phyloP scores from a whole-genome alignment of 2,329 filamentous ascomycete species.

The Calonectria naviculata region DNA sequence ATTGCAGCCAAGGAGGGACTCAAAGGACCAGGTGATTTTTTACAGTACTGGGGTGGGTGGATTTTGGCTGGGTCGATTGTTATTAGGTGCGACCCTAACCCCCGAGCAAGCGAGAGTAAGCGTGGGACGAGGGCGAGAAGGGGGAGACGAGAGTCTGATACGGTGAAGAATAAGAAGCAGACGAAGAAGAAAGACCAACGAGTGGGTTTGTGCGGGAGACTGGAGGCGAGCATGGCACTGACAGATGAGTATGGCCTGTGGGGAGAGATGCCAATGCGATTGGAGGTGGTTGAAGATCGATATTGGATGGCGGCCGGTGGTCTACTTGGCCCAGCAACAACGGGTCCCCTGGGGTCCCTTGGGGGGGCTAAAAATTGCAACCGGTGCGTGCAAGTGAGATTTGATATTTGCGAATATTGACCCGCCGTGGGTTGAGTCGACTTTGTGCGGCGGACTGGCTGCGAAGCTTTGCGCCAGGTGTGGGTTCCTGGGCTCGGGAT shows the following conservation, averaged over 20 bases:
- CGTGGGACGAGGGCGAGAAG: not conserved
- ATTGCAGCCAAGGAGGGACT: slow-evolving; percentile 10
- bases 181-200: not conserved
- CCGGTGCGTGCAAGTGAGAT: slow-evolving; percentile 31
- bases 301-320: slow-evolving; percentile 30
- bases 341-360: slow-evolving; percentile 25
- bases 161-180: not conserved
- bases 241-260: slow-evolving; percentile 30
- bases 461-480: slow-evolving; percentile 8
- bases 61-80: slow-evolving; percentile 2
- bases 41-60: not conserved
- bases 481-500: not conserved
- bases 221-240: slow-evolving; percentile 22
- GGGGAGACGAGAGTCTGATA: not conserved
- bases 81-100: slow-evolving; percentile 14
- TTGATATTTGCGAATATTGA: slow-evolving; percentile 30
- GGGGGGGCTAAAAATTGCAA: slow-evolving; percentile 22
- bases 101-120: slow-evolving; percentile 11
- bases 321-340: slow-evolving; percentile 26
- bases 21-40: slow-evolving; percentile 24
- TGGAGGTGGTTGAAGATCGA: slow-evolving; percentile 37
- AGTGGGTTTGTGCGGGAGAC: not conserved
- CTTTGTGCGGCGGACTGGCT: not conserved
- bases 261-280: slow-evolving; percentile 27
- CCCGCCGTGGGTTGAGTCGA: slow-evolving; percentile 15